phyloP scores from a whole-genome alignment of 2,329 filamentous ascomycete genomes.

The Macrophomina pseudophaseolina region DNA sequence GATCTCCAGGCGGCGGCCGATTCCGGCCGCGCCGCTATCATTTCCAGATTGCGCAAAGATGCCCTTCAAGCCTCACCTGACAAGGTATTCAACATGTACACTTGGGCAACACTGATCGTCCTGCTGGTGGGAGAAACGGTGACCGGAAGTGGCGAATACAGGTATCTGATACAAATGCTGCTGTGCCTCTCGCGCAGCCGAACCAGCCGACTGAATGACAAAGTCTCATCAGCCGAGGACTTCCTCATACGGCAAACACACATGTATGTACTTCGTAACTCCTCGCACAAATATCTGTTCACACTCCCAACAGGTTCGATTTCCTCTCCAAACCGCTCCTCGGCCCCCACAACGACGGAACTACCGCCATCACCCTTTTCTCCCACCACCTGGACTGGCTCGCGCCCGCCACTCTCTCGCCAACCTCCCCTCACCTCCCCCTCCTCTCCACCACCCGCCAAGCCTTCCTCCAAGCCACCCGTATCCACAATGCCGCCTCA shows the following conservation, averaged over 20 bases:
- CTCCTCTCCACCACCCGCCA: conserved; percentile 28
- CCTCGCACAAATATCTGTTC: not conserved
- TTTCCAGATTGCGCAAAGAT: conserved; percentile 43
- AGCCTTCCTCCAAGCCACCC: conserved; percentile 12
- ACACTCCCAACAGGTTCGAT: conserved; percentile 28
- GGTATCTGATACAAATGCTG: conserved; percentile 46
- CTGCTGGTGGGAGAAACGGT: conserved; percentile 50
- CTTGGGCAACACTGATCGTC: conserved; percentile 46
- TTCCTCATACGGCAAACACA: conserved; percentile 28
- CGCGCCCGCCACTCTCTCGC: conserved; percentile 4
- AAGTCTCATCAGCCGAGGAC: not conserved
- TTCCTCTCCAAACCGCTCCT: conserved; percentile 31
- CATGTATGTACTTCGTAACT: not conserved
- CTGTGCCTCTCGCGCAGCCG: conserved; percentile 34
- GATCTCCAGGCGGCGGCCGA: conserved; percentile 41
- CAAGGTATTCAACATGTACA: conserved; percentile 45
- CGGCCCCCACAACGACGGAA: conserved; percentile 22
- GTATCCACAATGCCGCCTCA: conserved; percentile 2
- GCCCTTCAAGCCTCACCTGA: conserved; percentile 36
- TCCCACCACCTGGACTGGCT: conserved; percentile 30
- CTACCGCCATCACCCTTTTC: conserved; percentile 19
- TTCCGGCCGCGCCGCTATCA: conserved; percentile 43
- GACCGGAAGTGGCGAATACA: conserved; percentile 47
- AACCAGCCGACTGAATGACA: not conserved
- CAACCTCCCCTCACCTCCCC: conserved; percentile 16